Base-by-base conservation (phyloP, 495 filamentous ascomycete genomes). In the Xylona heveae region DNA sequence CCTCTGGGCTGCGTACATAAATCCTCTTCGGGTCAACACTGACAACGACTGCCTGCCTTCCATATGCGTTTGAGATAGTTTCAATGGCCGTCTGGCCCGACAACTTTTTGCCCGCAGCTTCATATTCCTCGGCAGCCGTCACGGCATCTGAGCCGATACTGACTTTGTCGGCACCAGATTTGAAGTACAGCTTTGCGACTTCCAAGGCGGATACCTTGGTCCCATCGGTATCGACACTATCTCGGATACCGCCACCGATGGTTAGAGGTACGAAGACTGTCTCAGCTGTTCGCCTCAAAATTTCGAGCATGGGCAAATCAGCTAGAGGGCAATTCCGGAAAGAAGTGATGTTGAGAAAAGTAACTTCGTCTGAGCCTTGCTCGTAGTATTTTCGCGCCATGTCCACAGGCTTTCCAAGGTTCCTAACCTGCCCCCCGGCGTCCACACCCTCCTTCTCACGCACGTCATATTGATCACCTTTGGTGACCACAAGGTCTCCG, bases 381-480 rank as follows among this genome's bases (percentile, higher is more conserved):
- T 90, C 78, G 57, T 93, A 97, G 53, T 97, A 97, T 47, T 70
- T 73, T 54, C 66, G 68, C 13, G 88, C 88, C 68, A 95, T 77
- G 29, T 93, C 80, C 12, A 97, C 83, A 0, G 88, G 88, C 54
- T 97, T 95, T 39, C 88, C 88, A 0, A 97, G 56, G 47, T 95
- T 97, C 34, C 88, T 66, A 20, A 97, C 88, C 33, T 71, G 62
- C 14, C 82, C 71, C 30, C 63, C 68, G n/a, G 56, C 53, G 6
- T 59, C 45, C 13, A 53, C 46, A 7, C 51, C 57, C 33, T 50
- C 58, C 53, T 91, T 92, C 46, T 94, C 88, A n/a, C 88, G 75
- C n/a, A 97, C 88, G 45, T 97, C 88, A 53, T 97, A 97, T 45
- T 95, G 88, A 48, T 97, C 88, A 6, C 88, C 88, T 54, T 97